Percentiles rank a stretch among this genome's conserved stretches.
phyloP scores from a whole-genome alignment of 1,284 basidiomycete genomes.

The Erythrobasidium hasegawianum region DNA sequence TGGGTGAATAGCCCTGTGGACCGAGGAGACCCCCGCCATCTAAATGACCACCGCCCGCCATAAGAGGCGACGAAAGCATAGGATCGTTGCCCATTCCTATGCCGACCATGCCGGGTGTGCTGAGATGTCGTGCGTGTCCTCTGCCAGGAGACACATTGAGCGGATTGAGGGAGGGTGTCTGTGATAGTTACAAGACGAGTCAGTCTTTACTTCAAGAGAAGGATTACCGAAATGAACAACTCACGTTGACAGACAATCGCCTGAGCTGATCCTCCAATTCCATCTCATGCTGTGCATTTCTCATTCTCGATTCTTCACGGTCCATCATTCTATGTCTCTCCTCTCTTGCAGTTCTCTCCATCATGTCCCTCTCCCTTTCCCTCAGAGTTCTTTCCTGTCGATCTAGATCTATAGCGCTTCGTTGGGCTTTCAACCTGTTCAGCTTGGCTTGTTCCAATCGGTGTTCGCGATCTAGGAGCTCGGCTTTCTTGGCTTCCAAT shows the following conservation, averaged over 20 bases:
- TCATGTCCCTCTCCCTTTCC: slow-evolving; percentile 11
- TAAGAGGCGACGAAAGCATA: not conserved
- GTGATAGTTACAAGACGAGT: no score
- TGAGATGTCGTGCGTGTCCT: slow-evolving; percentile 14
- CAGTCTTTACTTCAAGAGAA: not conserved
- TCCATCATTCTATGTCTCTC: slow-evolving; percentile 3
- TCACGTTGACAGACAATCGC: slow-evolving; percentile 14
- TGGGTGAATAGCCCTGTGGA: not conserved
- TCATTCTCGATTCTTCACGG: slow-evolving; percentile 10
- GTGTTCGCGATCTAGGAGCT: slow-evolving; percentile 8
- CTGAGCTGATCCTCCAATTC: slow-evolving; percentile 19
- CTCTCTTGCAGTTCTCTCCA: slow-evolving; percentile 2
- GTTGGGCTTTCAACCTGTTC: not conserved
- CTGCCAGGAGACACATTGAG: slow-evolving; percentile 8
- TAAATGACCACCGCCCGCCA: no score
- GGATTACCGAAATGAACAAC: not conserved
- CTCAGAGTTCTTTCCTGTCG: slow-evolving; percentile 4
- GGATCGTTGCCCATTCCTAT: not conserved
- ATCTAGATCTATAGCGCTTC: slow-evolving; percentile 13
- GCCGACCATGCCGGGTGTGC: not conserved
- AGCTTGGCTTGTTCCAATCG: slow-evolving; percentile 3
- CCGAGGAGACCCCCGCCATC: not conserved
- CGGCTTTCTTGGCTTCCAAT: slow-evolving; percentile 23
- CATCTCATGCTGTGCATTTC: slow-evolving; percentile 1
- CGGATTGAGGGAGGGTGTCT: slow-evolving; percentile 30